Evolutionary conservation across 2,329 filamentous ascomycete species (phyloP).

Genomic region (Colletotrichum paranaense): DNA sequence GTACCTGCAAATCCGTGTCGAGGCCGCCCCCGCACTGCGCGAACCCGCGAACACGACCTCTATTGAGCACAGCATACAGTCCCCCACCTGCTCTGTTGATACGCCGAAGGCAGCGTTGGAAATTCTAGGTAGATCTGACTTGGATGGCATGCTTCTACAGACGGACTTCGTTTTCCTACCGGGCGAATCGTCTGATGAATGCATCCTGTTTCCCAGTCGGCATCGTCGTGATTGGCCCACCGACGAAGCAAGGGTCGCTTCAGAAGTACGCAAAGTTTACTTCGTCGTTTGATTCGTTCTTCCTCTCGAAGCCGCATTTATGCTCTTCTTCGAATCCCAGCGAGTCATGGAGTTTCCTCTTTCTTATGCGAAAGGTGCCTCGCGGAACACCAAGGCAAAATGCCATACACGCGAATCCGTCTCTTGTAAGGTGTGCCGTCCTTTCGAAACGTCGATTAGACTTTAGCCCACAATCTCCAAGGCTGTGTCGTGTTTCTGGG

Average conservation of each 20-base stretch:
- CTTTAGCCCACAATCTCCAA: conserved; percentile 12
- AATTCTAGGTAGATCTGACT: background rate
- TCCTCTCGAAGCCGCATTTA: background rate
- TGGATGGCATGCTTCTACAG: background rate
- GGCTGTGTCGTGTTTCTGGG: background rate
- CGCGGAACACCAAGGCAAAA: background rate
- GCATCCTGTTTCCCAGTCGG: background rate
- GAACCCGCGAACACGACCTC: conserved; percentile 1
- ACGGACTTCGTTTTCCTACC: background rate
- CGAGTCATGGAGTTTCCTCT: conserved; percentile 10
- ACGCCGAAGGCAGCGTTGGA: background rate
- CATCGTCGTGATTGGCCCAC: background rate
- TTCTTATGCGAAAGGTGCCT: background rate
- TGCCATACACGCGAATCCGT: background rate
- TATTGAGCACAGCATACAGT: background rate
- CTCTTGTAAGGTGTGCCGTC: background rate
- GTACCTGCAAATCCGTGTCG: background rate
- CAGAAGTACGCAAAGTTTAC: background rate
- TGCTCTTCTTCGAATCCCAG: background rate
- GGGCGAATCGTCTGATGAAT: background rate
- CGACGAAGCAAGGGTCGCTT: background rate
- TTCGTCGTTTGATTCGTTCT: background rate
- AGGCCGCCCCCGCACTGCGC: background rate
- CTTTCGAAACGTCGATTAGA: conserved; percentile 6
- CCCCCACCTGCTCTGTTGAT: background rate